These are phyloP conservation scores for Vanilla planifolia DNA, from an alignment of 106 monocot genomes.

Conservation along the genomic window DNA sequence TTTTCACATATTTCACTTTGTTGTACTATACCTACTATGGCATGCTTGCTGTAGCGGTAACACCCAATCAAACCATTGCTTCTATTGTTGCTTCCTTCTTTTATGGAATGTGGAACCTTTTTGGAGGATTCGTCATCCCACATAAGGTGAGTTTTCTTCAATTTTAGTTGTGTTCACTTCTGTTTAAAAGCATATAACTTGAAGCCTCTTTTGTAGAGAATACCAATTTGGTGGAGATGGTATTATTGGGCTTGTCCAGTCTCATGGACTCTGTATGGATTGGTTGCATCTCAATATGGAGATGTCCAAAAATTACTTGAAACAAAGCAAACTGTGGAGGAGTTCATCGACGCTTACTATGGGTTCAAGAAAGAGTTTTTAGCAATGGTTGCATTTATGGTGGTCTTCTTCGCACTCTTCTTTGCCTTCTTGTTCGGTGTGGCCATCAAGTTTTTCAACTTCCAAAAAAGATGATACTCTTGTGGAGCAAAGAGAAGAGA, in stretches of 20 bases:
- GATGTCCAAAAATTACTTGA: background rate
- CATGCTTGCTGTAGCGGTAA: slow-evolving; percentile 37
- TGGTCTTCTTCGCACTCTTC: slow-evolving; percentile 6
- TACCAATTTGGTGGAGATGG: slow-evolving; percentile 27
- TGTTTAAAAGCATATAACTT: background rate
- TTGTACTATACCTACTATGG: slow-evolving; percentile 42
- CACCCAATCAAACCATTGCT: slow-evolving; percentile 36
- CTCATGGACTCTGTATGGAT: slow-evolving; percentile 15
- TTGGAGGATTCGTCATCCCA: slow-evolving; percentile 31
- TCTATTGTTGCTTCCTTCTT: slow-evolving; percentile 30
- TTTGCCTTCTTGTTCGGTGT: slow-evolving; percentile 13
- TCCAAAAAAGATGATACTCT: slow-evolving; percentile 18
- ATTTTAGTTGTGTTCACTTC: background rate
- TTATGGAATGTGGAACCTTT: slow-evolving; percentile 38
- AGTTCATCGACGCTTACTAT: slow-evolving; percentile 9
- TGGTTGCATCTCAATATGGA: slow-evolving; percentile 18
- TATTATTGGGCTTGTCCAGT: slow-evolving; percentile 26
- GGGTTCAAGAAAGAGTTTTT: slow-evolving; percentile 15
- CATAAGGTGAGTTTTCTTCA: slow-evolving; percentile 14
- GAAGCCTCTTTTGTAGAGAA: slow-evolving; percentile 11
- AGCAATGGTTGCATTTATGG: slow-evolving; percentile 1
- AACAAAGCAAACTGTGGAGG: background rate
- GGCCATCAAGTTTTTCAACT: slow-evolving; percentile 11
- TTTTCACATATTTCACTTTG: slow-evolving; percentile 43
- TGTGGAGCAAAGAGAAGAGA: too few species aligned